Evolutionary conservation across 305 asterid genomes (phyloP).

Genomic region (Solanum hybrid): DNA sequence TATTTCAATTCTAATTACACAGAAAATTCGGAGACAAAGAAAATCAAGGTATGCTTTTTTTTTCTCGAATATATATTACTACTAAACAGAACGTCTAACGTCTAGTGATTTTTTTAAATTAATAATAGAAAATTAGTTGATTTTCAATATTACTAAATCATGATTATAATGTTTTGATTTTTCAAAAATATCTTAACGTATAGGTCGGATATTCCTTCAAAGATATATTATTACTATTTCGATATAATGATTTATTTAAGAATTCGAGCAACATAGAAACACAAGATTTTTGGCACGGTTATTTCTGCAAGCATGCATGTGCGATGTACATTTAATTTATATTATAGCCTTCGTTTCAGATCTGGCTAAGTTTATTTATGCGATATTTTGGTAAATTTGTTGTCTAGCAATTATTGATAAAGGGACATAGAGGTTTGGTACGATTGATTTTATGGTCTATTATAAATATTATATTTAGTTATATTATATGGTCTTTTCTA

Average conservation of each 20-base stretch:
- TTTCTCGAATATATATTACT: background rate
- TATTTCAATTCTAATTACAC: conserved; percentile 33
- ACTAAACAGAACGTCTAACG: background rate
- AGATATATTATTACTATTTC: background rate
- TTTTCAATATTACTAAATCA: background rate
- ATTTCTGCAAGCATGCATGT: background rate
- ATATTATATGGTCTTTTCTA: background rate
- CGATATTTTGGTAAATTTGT: background rate
- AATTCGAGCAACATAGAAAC: background rate
- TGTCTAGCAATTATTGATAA: background rate
- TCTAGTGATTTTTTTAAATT: background rate
- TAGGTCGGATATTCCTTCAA: background rate
- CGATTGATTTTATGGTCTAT: background rate
- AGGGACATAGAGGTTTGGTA: background rate
- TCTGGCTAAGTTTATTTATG: background rate
- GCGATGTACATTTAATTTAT: background rate
- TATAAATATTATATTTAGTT: too few species aligned
- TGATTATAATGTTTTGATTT: background rate
- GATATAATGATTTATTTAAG: background rate
- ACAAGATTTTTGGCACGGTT: background rate
- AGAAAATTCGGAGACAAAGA: conserved; percentile 8
- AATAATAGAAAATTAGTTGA: background rate
- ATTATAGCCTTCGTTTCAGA: background rate
- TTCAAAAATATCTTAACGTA: background rate
- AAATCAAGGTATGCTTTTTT: conserved; percentile 36